Base-by-base conservation (phyloP, 2,329 filamentous ascomycete species). In the Clonostachys rosea region DNA sequence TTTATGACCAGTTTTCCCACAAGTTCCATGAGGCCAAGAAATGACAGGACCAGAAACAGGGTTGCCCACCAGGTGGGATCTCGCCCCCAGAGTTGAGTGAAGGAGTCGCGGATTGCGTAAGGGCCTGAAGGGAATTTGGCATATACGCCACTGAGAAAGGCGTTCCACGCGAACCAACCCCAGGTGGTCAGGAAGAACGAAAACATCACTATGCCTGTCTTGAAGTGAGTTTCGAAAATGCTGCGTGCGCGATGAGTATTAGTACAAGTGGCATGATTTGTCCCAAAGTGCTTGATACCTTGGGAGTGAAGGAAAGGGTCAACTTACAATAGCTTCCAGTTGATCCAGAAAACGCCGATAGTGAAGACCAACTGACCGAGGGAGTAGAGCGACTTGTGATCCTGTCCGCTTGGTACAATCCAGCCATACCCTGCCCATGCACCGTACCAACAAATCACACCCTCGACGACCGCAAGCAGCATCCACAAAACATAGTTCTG, bases 161-260 rank as follows among this genome's bases (percentile, higher is more conserved):
- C 74, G 57, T 89, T 84, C 90, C 90, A 95, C 5, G 63, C 65
- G 63, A 74, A 81, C 79, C 89, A 95, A 30, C 87, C 89, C 4
- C 65, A 62, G 5, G 79, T 68, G 5, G 83, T 86, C 54, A 84
- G 58, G 53, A 79, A 62, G 61, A 86, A 81, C 35, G 73, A 72
- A 37, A 71, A 64, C 53, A 78, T 73, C 34, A 87, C 81, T 30
- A 89, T 75, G 47, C 77, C 57, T 1, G 84, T 82, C 58, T 89
- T 90, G 71, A 86, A 84, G 65, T 91, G 86, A 10, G 87, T 86
- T 66, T 94, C 89, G 46, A 95, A 74, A 50, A 87, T 79, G 54
- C 81, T 67, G 54, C 16, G 11, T 18, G 10, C 20, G 4, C 5
- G 48, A 63, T 55, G 65, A 64, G 24, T 12, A 12, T 30, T 30